A percentile compares a stretch with the other conserved stretches of the same genome.
phyloP scores from a whole-genome alignment of 2,329 filamentous ascomycete genomes.

The Fusarium globosum region DNA sequence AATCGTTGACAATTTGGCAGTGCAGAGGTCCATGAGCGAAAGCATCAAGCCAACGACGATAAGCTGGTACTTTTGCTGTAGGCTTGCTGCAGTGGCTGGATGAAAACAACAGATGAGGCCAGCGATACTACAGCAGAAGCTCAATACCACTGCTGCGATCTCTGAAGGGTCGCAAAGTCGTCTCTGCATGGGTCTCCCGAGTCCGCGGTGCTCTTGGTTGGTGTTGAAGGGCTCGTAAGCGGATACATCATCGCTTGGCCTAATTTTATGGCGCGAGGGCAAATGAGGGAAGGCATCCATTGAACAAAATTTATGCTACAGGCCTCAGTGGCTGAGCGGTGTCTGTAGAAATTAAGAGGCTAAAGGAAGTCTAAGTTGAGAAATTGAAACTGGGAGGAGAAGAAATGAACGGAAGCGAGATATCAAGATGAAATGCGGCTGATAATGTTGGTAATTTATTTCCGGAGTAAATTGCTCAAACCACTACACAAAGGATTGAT shows the following conservation, averaged over 20 bases:
- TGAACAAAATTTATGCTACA: neutral
- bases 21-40: neutral
- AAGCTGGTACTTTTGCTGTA: neutral
- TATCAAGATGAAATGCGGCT: too few relatives aligned
- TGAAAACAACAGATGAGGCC: neutral
- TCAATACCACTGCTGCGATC: neutral
- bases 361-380: accelerated
- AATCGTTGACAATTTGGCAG: neutral
- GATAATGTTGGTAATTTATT: accelerated
- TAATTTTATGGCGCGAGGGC: neutral
- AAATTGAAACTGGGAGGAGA: neutral
- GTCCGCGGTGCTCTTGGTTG: neutral
- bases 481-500: accelerated
- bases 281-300: neutral
- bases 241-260: neutral
- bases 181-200: neutral
- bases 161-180: neutral
- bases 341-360: neutral
- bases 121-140: neutral
- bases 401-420: accelerated
- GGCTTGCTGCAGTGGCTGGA: neutral
- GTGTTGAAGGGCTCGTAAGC: neutral
- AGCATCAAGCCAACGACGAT: neutral
- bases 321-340: too few relatives aligned
- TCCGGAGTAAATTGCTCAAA: too few relatives aligned